Conservation (phyloP, 495 filamentous ascomycete species). For the Xylaria cubensis region DNA sequence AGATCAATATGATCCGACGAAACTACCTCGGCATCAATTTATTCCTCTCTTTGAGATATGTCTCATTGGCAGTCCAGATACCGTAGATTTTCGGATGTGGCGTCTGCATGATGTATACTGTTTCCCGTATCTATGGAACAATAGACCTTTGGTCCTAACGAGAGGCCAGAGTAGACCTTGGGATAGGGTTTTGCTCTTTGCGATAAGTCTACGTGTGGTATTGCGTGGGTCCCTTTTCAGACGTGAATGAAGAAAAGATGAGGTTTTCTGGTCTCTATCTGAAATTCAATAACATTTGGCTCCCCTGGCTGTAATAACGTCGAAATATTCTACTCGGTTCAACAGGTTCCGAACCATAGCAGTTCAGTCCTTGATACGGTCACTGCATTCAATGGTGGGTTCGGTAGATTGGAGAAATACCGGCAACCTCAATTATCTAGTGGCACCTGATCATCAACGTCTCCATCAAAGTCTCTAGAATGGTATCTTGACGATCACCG, state of each 20-base stretch:
- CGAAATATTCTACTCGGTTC: background rate
- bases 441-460: constrained; percentile 3
- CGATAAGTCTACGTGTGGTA: background rate
- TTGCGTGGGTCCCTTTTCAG: background rate
- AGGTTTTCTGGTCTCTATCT: background rate
- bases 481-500: constrained; percentile 12
- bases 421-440: background rate
- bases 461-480: background rate
- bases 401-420: background rate
- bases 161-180: background rate
- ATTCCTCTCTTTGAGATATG: background rate
- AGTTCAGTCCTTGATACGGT: background rate
- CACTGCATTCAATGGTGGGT: background rate
- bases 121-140: background rate
- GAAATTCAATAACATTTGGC: background rate
- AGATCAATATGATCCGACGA: background rate
- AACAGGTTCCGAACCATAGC: constrained; percentile 10
- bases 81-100: background rate
- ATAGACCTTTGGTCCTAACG: background rate
- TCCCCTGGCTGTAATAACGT: background rate
- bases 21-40: background rate
- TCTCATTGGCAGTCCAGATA: background rate
- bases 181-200: background rate
- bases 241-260: background rate
- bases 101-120: background rate